Evolutionary conservation across 2,329 filamentous ascomycete genomes (phyloP).

Genomic region (Beauveria sp.): DNA sequence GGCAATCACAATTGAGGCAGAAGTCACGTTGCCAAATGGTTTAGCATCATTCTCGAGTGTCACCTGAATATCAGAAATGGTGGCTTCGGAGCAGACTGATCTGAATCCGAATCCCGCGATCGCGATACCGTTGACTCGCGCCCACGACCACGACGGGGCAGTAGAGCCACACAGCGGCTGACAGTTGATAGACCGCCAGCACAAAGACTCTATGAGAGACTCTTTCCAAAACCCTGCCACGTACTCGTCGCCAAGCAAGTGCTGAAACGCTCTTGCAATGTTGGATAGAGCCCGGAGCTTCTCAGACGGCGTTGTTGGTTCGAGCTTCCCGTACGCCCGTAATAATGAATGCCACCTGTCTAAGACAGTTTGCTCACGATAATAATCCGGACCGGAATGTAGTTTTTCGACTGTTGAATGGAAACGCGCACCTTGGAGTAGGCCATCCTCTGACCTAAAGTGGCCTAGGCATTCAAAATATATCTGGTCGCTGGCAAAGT

Average conservation of each 20-base stretch:
- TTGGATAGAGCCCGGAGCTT: neutral
- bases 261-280: neutral
- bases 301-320: neutral
- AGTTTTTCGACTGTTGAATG: neutral
- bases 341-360: neutral
- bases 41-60: neutral
- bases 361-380: neutral
- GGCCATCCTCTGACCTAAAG: slow-evolving; percentile 3
- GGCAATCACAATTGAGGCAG: neutral
- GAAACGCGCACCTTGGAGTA: neutral
- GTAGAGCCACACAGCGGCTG: neutral
- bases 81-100: neutral
- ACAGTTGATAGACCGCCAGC: neutral
- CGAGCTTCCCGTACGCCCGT: neutral
- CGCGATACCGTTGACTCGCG: neutral
- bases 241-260: neutral
- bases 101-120: neutral
- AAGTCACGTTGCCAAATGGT: neutral
- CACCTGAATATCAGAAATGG: neutral
- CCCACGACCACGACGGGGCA: slow-evolving; percentile 5
- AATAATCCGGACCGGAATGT: neutral
- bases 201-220: neutral
- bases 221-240: neutral
- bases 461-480: neutral
- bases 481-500: slow-evolving; percentile 9